Evolutionary conservation across 768 basidiomycete species (phyloP).

Genomic region (Macrocybe gigantea): DNA sequence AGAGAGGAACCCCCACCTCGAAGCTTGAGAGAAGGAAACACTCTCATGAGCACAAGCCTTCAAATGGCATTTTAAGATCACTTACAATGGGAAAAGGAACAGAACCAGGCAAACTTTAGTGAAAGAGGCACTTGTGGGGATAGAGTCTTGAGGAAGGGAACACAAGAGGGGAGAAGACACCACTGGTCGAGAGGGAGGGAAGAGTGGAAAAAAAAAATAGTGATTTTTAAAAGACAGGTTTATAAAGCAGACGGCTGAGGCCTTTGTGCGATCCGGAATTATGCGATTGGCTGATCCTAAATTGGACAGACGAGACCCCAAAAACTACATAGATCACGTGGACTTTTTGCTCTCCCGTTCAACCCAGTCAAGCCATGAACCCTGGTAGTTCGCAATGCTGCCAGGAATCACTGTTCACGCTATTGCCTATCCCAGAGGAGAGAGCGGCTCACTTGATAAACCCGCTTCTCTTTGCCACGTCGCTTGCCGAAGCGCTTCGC

Average conservation of each 20-base stretch:
- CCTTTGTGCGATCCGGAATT: conserved; percentile 40
- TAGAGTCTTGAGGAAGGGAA: background rate
- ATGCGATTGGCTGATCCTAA: conserved; percentile 35
- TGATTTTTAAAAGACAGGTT: conserved; percentile 6
- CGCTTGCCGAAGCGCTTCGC: conserved; percentile 75
- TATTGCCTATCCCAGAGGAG: background rate
- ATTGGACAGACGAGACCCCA: background rate
- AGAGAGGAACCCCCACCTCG: background rate
- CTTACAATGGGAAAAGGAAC: background rate
- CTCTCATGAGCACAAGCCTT: background rate
- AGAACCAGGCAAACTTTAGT: background rate
- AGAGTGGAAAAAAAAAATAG: conserved; percentile 5
- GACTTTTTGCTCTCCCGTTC: conserved; percentile 38
- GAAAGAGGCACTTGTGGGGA: background rate
- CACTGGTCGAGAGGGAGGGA: conserved; percentile 1
- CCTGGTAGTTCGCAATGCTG: conserved; percentile 72
- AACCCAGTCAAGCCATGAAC: conserved; percentile 88
- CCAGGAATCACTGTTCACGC: background rate
- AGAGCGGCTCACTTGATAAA: conserved; percentile 60
- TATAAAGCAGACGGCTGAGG: conserved; percentile 29
- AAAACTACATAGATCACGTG: background rate
- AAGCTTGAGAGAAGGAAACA: background rate
- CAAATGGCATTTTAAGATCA: background rate
- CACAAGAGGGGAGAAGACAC: background rate
- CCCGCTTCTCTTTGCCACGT: conserved; percentile 77